Percentiles rank a stretch among this genome's conserved stretches.
These are phyloP conservation scores for Oryza rufipogon DNA, from an alignment of 176 grass and related monocot genomes.

Conservation along the genomic window DNA sequence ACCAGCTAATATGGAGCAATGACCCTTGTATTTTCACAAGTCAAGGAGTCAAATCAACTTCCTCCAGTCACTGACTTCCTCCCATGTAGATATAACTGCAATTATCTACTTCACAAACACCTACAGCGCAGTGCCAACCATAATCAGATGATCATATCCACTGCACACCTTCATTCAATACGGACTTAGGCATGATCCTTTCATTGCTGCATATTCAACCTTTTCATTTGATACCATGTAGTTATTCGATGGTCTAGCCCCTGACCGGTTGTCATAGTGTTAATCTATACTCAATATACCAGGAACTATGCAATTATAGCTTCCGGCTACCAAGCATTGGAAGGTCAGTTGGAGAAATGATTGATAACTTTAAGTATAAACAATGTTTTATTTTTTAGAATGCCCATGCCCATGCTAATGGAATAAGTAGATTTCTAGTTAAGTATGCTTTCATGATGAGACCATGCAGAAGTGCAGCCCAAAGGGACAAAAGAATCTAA, in stretches of 20 bases:
- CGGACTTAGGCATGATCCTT: background rate
- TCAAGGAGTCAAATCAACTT: background rate
- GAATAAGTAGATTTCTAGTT: background rate
- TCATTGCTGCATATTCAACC: background rate
- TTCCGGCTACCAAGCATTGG: background rate
- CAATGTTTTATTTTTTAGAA: background rate
- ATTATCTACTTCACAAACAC: background rate
- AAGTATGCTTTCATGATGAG: background rate
- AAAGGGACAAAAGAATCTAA: background rate
- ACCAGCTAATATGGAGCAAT: background rate
- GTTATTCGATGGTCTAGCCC: background rate
- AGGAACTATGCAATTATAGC: constrained; percentile 3
- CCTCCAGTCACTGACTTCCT: background rate
- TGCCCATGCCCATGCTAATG: background rate
- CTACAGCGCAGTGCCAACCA: background rate
- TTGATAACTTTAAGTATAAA: background rate
- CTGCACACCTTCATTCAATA: background rate
- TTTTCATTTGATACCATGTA: constrained; percentile 1
- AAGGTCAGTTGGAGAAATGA: background rate
- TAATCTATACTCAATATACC: background rate
- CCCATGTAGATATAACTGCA: background rate
- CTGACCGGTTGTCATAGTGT: background rate
- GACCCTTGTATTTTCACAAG: background rate
- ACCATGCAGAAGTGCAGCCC: background rate
- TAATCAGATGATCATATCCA: background rate